A percentile compares a stretch with the other conserved stretches of the same genome.
phyloP scores from a whole-genome alignment of 805 yeast species.

The Candida piceae region DNA sequence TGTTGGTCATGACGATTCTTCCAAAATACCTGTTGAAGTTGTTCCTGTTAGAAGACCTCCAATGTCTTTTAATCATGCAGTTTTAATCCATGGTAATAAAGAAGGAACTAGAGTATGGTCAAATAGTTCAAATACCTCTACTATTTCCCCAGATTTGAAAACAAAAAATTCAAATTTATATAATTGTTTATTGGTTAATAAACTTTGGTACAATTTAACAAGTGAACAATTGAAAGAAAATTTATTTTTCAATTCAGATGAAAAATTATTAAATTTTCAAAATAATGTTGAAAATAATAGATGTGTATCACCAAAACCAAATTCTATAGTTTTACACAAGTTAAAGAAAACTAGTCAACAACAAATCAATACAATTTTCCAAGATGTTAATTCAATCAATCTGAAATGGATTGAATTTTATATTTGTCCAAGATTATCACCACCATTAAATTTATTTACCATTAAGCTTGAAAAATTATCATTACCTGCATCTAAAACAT shows the following conservation, averaged over 20 bases:
- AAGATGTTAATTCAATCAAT: conserved; percentile 37
- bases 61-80: conserved; percentile 61
- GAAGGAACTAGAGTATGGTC: conserved; percentile 37
- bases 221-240: conserved; percentile 49
- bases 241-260: conserved; percentile 47
- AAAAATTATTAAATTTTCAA: conserved; percentile 29
- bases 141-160: conserved; percentile 5
- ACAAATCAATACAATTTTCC: conserved; percentile 45
- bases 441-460: conserved; percentile 43
- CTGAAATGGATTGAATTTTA: conserved; percentile 73
- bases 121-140: conserved; percentile 14
- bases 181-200: conserved; percentile 66
- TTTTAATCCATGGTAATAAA: conserved; percentile 44
- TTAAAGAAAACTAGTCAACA: conserved; percentile 46
- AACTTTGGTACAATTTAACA: conserved; percentile 56
- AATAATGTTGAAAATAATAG: not conserved
- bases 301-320: conserved; percentile 7
- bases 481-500: conserved; percentile 64
- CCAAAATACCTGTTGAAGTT: conserved; percentile 55
- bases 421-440: conserved; percentile 71
- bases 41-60: conserved; percentile 65
- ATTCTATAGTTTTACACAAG: conserved; percentile 63
- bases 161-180: conserved; percentile 32
- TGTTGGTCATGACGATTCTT: conserved; percentile 47
- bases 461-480: conserved; percentile 41